Percentiles rank a stretch among this genome's conserved stretches.
Evolutionary conservation across 495 filamentous ascomycete species (phyloP).

Genomic region (Umbilicaria muhlenbergii): DNA sequence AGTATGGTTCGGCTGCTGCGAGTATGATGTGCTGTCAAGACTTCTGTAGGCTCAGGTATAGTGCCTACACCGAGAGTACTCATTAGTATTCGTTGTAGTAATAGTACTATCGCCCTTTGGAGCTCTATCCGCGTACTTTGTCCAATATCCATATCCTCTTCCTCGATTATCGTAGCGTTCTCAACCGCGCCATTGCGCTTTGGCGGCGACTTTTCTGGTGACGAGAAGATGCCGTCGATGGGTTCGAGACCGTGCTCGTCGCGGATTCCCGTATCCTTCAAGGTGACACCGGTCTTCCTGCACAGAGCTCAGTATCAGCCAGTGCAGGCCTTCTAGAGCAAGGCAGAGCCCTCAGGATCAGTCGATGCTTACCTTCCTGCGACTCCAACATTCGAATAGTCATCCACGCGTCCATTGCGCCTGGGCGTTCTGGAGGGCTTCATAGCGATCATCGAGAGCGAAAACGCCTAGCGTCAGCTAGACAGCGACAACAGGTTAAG

Average conservation of each 20-base stretch:
- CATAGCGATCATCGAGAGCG: not conserved
- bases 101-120: not conserved
- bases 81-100: not conserved
- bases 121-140: conserved; percentile 20
- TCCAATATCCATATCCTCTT: conserved; percentile 28
- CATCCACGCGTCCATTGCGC: conserved; percentile 30
- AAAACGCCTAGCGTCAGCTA: not conserved
- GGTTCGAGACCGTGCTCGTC: conserved; percentile 88
- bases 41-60: conserved; percentile 26
- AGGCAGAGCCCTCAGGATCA: not conserved
- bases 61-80: conserved; percentile 20
- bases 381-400: conserved; percentile 49
- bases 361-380: conserved; percentile 37
- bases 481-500: too few species aligned
- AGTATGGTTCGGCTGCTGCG: conserved; percentile 9
- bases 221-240: conserved; percentile 75
- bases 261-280: conserved; percentile 64
- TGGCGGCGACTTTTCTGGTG: conserved; percentile 49
- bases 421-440: not conserved
- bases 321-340: too few species aligned
- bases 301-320: conserved; percentile 2
- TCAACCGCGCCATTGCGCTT: conserved; percentile 21
- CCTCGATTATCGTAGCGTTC: conserved; percentile 19
- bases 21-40: conserved; percentile 16
- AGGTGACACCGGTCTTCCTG: conserved; percentile 69